These are phyloP conservation scores for Cetradonia linearis DNA, from an alignment of 495 filamentous ascomycete species.

Conservation along the genomic window DNA sequence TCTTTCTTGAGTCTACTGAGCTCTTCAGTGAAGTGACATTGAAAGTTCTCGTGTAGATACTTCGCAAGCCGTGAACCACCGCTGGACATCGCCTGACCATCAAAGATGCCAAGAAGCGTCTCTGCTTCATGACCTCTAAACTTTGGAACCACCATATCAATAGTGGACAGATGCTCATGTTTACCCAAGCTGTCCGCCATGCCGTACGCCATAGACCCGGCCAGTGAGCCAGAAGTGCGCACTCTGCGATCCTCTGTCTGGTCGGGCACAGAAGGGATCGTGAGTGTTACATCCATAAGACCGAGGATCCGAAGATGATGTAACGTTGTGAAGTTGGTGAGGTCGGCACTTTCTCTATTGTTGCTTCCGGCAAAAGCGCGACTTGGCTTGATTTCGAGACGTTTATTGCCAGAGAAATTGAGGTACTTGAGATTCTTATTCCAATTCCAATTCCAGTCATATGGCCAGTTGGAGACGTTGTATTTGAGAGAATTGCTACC, in stretches of 20 bases:
- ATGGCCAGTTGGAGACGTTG: conserved; percentile 98
- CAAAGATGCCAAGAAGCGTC: conserved; percentile 86
- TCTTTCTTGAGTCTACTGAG: conserved; percentile 54
- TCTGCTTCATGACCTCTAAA: conserved; percentile 88
- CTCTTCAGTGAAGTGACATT: conserved; percentile 70
- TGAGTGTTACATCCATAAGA: conserved; percentile 95
- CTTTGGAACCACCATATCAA: conserved; percentile 90
- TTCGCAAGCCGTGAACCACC: conserved; percentile 93
- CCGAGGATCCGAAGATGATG: conserved; percentile 81
- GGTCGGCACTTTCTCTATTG: conserved; percentile 45
- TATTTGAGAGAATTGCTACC: conserved; percentile 97
- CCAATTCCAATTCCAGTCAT: conserved; percentile 99
- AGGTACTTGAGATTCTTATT: conserved; percentile 90
- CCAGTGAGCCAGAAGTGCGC: conserved; percentile 83
- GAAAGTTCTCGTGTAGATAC: conserved; percentile 90
- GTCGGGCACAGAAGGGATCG: conserved; percentile 83
- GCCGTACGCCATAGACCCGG: conserved; percentile 80
- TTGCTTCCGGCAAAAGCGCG: conserved; percentile 44
- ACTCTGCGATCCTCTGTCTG: conserved; percentile 92
- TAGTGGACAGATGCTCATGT: conserved; percentile 91
- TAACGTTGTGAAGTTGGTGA: conserved; percentile 85
- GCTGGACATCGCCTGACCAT: conserved; percentile 73
- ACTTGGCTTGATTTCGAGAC: conserved; percentile 90
- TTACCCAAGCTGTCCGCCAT: conserved; percentile 96
- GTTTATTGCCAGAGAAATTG: conserved; percentile 94